Evolutionary conservation across 2,329 filamentous ascomycete species (phyloP).

Genomic region (Lachnum nothofagi): DNA sequence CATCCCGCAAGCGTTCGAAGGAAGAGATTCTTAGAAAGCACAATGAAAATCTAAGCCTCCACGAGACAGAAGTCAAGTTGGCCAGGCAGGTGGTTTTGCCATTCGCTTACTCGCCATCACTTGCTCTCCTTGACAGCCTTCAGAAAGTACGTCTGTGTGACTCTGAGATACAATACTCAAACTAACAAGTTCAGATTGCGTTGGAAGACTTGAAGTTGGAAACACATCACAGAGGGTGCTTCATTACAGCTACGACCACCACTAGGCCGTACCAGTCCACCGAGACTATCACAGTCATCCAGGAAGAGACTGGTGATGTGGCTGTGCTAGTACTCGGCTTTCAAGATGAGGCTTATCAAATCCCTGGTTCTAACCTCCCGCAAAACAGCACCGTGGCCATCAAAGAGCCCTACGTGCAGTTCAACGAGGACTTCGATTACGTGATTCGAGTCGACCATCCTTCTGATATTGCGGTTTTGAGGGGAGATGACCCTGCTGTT

Average conservation of each 20-base stretch:
- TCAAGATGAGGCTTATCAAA: conserved; percentile 7
- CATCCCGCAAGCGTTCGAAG: too few relatives aligned
- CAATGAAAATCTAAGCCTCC: background rate
- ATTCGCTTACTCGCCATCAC: conserved; percentile 6
- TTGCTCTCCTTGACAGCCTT: conserved; percentile 1
- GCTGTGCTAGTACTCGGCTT: conserved; percentile 11
- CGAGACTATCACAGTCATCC: conserved; percentile 11
- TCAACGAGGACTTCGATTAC: conserved; percentile 10
- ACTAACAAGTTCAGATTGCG: conserved; percentile 10
- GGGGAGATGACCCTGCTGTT: conserved; percentile 19
- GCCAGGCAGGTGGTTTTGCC: conserved; percentile 6
- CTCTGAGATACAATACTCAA: too few relatives aligned
- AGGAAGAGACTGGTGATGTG: conserved; percentile 11
- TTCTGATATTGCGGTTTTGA: conserved; percentile 19
- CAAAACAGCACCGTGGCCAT: conserved; percentile 19
- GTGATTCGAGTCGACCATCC: conserved; percentile 18
- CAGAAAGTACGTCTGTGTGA: conserved; percentile 3
- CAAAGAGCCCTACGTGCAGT: conserved; percentile 19
- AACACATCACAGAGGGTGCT: conserved; percentile 16
- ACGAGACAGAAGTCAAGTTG: background rate
- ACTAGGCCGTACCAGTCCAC: conserved; percentile 13
- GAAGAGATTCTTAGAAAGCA: too few relatives aligned
- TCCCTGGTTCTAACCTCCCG: conserved; percentile 6
- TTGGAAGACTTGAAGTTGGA: conserved; percentile 16
- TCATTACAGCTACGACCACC: conserved; percentile 19